Evolutionary conservation across 23 red algal species (phyloP), one percentile per base, ranked within the genome.

Genomic region (Cyanidioschyzon merolae): DNA sequence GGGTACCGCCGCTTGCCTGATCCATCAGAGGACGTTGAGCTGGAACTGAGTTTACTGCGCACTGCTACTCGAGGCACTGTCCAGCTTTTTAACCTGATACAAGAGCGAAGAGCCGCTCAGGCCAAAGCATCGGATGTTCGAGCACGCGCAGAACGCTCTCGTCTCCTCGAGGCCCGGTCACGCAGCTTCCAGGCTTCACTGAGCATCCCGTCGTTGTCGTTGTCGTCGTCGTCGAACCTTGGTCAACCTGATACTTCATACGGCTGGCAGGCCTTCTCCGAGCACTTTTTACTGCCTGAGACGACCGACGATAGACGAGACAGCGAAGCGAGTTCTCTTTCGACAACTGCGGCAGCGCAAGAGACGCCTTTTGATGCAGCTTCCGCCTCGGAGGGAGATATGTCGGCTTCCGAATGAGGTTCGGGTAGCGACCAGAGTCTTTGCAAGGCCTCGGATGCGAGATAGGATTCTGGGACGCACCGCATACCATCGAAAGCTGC

Each of bases 41-140:
- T 25, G 12, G 63, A 71, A 35, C 63, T 3, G 29, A 25, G 63
- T 17, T 27, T 71, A 7, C 16, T 7, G 16, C 63, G 12, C 2
- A 71, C 63, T 35, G 63, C 63, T 27, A 71, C 63, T 25, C 63
- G 63, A 3, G 63, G 63, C 29, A 35, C 32, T 7, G 63, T 71
- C n/a, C 63, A 71, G 63, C 32, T 71, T 7, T 71, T 71, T 32
- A 71, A 71, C 32, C 7, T 35, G 63, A 32, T 71, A 3, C 63
- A 35, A 7, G 63, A 71, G 63, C 63, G 32, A 32, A 7, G 45
- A 15, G 45, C 45, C 21, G 45, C 45, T 21, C 16, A 71, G 32
- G 32, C 32, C 21, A 25, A 35, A 35, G 16, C 12, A 27, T 32
- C 12, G 63, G 63, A 71, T 71, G 63, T 7, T 3, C 12, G 30